Conservation (phyloP, 306 rosid genomes). For the Corylus americana region DNA sequence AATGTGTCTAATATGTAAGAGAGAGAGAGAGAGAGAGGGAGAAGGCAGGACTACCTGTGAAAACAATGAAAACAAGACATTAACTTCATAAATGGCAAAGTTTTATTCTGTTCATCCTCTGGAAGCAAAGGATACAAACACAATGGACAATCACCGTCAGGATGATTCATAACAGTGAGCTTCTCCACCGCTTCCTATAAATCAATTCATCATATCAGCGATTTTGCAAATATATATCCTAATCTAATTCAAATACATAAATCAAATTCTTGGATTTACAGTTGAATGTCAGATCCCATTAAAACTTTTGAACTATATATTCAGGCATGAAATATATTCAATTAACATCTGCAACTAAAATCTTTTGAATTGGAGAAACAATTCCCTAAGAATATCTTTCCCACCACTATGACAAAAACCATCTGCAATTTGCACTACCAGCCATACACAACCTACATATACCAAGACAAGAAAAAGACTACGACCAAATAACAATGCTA, state of each 20-base stretch:
- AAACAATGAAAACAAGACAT: conserved; percentile 95
- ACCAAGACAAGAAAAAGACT: not conserved
- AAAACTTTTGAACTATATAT: not conserved
- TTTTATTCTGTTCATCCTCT: conserved; percentile 46
- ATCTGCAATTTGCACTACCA: conserved; percentile 1
- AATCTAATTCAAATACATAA: conserved; percentile 7
- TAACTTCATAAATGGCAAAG: conserved; percentile 73
- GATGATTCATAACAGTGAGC: conserved; percentile 83
- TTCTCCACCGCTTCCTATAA: conserved; percentile 81
- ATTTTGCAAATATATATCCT: not conserved
- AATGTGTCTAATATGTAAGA: not conserved
- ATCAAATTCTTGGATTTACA: conserved; percentile 1
- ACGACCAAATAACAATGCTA: not conserved
- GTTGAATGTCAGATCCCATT: not conserved
- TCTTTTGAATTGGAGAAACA: not conserved
- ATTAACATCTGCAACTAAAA: not conserved
- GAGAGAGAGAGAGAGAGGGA: not conserved
- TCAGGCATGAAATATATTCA: not conserved
- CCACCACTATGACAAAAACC: not conserved
- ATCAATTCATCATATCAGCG: conserved; percentile 20
- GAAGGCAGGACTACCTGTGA: conserved; percentile 51
- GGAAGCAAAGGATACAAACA: conserved; percentile 69
- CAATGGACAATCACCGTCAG: conserved; percentile 87
- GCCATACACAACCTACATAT: not conserved
- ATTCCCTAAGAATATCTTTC: not conserved